A percentile compares a stretch with the other conserved stretches of the same genome.
phyloP scores from a whole-genome alignment of 306 rosid genomes.

The Crotalaria pallida region DNA sequence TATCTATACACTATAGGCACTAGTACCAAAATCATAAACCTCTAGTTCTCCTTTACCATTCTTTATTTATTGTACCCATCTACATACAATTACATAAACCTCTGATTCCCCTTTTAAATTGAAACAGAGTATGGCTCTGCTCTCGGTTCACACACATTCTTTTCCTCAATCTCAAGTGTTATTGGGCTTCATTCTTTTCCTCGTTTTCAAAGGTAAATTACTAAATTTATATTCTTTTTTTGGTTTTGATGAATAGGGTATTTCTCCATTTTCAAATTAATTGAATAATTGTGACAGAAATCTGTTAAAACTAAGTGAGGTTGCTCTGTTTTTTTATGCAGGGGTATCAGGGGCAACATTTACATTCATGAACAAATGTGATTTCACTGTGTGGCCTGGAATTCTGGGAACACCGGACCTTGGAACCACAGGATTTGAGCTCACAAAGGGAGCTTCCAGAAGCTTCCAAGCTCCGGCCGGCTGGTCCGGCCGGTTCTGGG shows the following conservation, averaged over 20 bases:
- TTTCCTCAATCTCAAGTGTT: slow-evolving; percentile 1
- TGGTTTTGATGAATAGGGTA: not conserved
- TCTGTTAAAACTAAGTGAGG: not conserved
- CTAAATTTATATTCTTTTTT: not conserved
- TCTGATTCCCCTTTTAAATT: not conserved
- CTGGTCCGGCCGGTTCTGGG: slow-evolving; percentile 99
- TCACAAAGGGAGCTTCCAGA: slow-evolving; percentile 38
- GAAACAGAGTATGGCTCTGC: slow-evolving; percentile 23
- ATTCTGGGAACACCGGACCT: slow-evolving; percentile 65
- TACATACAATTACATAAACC: not conserved
- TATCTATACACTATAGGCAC: not conserved
- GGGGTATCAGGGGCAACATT: slow-evolving; percentile 73
- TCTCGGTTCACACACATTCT: slow-evolving; percentile 6
- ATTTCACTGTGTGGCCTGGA: slow-evolving; percentile 91
- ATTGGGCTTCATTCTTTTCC: slow-evolving; percentile 21
- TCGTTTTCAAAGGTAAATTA: slow-evolving; percentile 26
- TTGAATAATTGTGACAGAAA: not conserved
- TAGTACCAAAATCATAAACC: too few relatives aligned
- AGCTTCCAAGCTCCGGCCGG: slow-evolving; percentile 70
- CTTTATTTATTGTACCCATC: slow-evolving; percentile 8
- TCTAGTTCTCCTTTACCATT: not conserved
- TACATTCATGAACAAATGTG: slow-evolving; percentile 68
- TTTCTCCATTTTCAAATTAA: not conserved
- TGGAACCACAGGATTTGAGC: slow-evolving; percentile 75
- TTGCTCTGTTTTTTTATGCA: slow-evolving; percentile 23